Evolutionary conservation across 176 grass and related monocot genomes (phyloP).

Genomic region (Metroxylon sagu): DNA sequence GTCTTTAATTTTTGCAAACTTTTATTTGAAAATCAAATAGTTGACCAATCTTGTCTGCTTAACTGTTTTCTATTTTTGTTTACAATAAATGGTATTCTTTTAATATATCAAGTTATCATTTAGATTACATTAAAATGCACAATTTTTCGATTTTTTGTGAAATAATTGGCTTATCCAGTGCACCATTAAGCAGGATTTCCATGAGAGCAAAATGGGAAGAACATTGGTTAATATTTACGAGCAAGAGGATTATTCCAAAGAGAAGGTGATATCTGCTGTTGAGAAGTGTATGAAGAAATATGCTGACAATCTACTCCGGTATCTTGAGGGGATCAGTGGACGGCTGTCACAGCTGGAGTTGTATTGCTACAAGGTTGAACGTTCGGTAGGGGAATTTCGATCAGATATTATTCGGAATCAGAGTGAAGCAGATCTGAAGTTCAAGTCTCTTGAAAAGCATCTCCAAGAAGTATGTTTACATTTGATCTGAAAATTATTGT

Average conservation of each 20-base stretch:
- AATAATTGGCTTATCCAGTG: no score
- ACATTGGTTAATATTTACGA: conserved; percentile 71
- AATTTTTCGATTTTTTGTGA: no score
- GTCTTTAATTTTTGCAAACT: no score
- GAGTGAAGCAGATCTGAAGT: conserved; percentile 51
- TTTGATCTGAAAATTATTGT: neutral
- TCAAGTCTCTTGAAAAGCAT: conserved; percentile 60
- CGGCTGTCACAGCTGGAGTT: conserved; percentile 79
- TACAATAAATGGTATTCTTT: no score
- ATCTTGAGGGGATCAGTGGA: conserved; percentile 76
- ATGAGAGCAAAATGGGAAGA: conserved; percentile 44
- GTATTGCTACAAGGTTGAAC: conserved; percentile 77
- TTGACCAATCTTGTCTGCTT: no score
- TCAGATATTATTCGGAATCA: conserved; percentile 78
- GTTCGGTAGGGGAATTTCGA: conserved; percentile 69
- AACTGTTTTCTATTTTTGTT: no score
- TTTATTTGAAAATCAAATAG: no score
- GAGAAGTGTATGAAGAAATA: conserved; percentile 99
- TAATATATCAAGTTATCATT: no score
- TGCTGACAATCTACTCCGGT: conserved; percentile 69
- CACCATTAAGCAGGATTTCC: conserved; percentile 39
- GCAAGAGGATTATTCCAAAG: conserved; percentile 51
- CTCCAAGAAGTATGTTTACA: conserved; percentile 65
- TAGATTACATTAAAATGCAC: no score
- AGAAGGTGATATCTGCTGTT: conserved; percentile 46